Evolutionary conservation across 257 asterid species (phyloP).

Genomic region (Salvia rosmarinus): DNA sequence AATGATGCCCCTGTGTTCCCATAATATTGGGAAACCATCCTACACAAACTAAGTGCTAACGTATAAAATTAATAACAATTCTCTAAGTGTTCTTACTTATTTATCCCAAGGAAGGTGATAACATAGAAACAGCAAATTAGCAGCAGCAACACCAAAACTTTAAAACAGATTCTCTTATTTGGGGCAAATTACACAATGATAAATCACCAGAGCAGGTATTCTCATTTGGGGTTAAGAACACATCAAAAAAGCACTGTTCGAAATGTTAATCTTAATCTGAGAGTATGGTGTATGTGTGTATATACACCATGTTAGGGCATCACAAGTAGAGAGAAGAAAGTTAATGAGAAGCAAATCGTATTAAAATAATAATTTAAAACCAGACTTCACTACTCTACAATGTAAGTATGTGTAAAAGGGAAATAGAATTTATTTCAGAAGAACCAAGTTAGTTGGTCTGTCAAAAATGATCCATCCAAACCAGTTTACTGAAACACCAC

Average conservation of each 20-base stretch:
- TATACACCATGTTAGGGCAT: not conserved
- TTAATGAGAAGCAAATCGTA: not conserved
- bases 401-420: not conserved
- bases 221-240: conserved; percentile 10
- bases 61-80: not conserved
- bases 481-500: conserved; percentile 4
- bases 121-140: not conserved
- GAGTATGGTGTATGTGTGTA: not conserved
- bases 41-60: not conserved
- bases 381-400: not conserved
- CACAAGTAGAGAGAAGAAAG: not conserved
- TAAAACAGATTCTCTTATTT: not conserved
- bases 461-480: conserved; percentile 28
- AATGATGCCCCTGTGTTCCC: not conserved
- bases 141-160: not conserved
- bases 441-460: conserved; percentile 1
- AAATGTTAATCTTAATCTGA: conserved; percentile 2
- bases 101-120: not conserved
- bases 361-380: conserved; percentile 5
- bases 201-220: not conserved
- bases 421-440: conserved; percentile 9
- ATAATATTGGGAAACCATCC: conserved; percentile 4
- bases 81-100: not conserved
- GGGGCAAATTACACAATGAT: not conserved
- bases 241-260: conserved; percentile 3